Evolutionary conservation across 2,329 filamentous ascomycete species (phyloP).

Genomic region (Pseudocercospora fuligena): DNA sequence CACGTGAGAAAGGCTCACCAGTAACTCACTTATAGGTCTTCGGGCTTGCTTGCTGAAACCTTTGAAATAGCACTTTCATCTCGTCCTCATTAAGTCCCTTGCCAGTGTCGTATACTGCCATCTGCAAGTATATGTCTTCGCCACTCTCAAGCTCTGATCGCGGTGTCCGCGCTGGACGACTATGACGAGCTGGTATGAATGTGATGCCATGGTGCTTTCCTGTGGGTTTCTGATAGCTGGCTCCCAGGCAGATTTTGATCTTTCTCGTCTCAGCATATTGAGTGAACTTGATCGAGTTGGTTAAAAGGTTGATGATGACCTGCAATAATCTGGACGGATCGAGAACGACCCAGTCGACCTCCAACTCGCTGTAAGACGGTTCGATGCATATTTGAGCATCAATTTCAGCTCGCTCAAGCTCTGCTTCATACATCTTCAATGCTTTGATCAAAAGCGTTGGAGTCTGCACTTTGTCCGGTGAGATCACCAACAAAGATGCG

Average conservation of each 20-base stretch:
- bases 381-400: constrained; percentile 40
- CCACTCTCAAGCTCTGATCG: constrained; percentile 43
- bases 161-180: constrained; percentile 28
- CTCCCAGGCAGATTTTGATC: constrained; percentile 48
- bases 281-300: constrained; percentile 55
- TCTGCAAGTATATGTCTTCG: constrained; percentile 47
- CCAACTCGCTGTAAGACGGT: constrained; percentile 42
- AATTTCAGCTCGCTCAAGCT: constrained; percentile 37
- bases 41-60: constrained; percentile 45
- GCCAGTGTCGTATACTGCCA: constrained; percentile 50
- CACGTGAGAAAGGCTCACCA: not conserved
- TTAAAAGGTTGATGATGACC: constrained; percentile 50
- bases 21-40: constrained; percentile 37
- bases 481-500: constrained; percentile 49
- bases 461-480: constrained; percentile 46
- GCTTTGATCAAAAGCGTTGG: constrained; percentile 42
- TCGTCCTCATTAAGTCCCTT: constrained; percentile 47
- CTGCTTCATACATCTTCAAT: constrained; percentile 41
- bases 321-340: constrained; percentile 52
- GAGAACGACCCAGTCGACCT: constrained; percentile 46
- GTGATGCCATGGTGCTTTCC: constrained; percentile 41
- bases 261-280: constrained; percentile 41
- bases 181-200: constrained; percentile 38
- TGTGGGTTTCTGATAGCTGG: constrained; percentile 39
- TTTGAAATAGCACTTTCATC: constrained; percentile 49